Conservation (phyloP, 2,329 filamentous ascomycete genomes). For the Xylariaceae sp. region DNA sequence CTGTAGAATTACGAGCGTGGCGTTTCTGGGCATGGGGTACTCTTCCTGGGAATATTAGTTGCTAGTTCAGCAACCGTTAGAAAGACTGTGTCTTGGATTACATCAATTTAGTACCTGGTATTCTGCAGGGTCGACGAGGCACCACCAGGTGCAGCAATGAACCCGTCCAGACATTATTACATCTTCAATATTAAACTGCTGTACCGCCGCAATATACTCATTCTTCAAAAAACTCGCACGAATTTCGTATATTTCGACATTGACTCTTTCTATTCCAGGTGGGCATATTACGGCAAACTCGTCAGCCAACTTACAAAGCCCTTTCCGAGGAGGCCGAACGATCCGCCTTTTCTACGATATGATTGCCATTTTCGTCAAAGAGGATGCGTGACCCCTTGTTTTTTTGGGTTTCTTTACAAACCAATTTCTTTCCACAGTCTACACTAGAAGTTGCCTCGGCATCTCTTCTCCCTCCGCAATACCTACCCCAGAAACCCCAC, state of each 20-base stretch:
- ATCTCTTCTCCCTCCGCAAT: conserved; percentile 31
- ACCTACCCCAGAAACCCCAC: conserved; percentile 34
- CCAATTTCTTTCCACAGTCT: neutral
- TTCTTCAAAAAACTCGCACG: neutral
- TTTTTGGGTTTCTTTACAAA: neutral
- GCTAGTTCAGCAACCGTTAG: neutral
- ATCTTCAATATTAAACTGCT: neutral
- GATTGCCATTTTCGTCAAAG: neutral
- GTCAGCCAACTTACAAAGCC: neutral
- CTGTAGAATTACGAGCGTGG: conserved; percentile 29
- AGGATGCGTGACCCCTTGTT: neutral
- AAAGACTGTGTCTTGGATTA: conserved; percentile 13
- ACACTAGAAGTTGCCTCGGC: conserved; percentile 38
- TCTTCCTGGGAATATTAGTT: conserved; percentile 5
- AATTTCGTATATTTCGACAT: neutral
- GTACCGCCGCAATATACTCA: neutral
- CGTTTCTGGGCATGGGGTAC: conserved; percentile 21
- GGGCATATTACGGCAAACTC: neutral
- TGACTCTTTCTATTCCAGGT: neutral
- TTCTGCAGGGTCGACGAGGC: neutral
- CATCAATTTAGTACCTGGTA: neutral
- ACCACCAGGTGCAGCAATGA: neutral
- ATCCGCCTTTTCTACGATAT: neutral
- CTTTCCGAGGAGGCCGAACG: neutral
- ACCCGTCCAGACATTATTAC: neutral